phyloP scores from a whole-genome alignment of 441 rosid species.

The Populus hybrid region DNA sequence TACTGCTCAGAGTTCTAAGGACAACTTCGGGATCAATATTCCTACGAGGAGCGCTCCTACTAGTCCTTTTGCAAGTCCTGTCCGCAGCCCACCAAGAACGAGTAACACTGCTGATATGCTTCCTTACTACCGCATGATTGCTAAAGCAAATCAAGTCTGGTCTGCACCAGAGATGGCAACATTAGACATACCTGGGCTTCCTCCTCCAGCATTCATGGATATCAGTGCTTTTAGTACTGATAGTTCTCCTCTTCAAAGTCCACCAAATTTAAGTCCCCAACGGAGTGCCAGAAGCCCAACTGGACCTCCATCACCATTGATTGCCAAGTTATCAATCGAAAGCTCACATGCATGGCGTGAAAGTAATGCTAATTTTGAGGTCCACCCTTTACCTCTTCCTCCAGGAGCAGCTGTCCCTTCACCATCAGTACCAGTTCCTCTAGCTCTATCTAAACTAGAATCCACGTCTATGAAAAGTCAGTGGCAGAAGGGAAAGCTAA shows the following conservation, averaged over 20 bases:
- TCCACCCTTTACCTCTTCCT: constrained; percentile 92
- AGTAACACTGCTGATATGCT: constrained; percentile 36
- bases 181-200: constrained; percentile 45
- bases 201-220: constrained; percentile 67
- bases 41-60: constrained; percentile 67
- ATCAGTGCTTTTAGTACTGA: constrained; percentile 46
- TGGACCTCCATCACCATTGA: constrained; percentile 56
- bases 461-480: constrained; percentile 43
- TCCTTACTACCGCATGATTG: constrained; percentile 39
- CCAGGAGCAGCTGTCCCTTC: constrained; percentile 62
- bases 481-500: constrained; percentile 93
- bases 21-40: constrained; percentile 38
- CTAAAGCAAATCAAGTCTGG: constrained; percentile 63
- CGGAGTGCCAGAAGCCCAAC: constrained; percentile 41
- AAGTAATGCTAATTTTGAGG: constrained; percentile 32
- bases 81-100: constrained; percentile 49
- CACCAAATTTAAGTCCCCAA: constrained; percentile 51
- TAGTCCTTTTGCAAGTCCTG: constrained; percentile 62
- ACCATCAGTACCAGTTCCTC: constrained; percentile 34
- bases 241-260: constrained; percentile 73
- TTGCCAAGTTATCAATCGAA: constrained; percentile 44
- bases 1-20: constrained; percentile 24
- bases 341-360: constrained; percentile 39
- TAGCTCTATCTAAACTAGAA: constrained; percentile 46
- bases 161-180: constrained; percentile 78